Conservation (phyloP, 106 monocot species). For the Dendrobium officinale region DNA sequence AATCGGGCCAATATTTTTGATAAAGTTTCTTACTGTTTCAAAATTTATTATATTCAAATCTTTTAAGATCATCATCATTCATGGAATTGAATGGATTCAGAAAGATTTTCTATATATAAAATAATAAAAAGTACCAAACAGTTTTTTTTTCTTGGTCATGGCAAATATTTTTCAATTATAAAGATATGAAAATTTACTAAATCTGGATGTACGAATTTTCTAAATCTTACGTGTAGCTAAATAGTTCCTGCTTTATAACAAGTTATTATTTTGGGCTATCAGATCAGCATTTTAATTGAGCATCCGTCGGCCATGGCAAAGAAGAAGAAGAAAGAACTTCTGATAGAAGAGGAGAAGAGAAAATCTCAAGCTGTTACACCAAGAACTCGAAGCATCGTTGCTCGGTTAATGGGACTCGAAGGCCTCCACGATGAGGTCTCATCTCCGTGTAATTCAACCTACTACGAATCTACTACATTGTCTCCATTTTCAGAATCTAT, state of each 20-base stretch:
- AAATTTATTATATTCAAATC: no score
- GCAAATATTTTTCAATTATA: background rate
- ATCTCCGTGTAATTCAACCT: background rate
- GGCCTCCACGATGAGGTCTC: constrained; percentile 20
- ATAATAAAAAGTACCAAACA: no score
- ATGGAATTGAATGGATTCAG: background rate
- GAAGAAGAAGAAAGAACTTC: background rate
- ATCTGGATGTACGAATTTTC: no score
- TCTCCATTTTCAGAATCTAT: background rate
- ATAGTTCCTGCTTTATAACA: no score
- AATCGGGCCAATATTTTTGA: no score
- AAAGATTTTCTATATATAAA: no score
- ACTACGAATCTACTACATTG: background rate
- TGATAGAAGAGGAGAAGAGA: no score
- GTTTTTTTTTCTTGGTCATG: no score
- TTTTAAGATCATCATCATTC: background rate
- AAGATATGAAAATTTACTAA: background rate
- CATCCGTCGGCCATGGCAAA: background rate
- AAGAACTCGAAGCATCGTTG: constrained; percentile 48
- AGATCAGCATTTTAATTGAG: constrained; percentile 17
- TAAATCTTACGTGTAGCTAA: no score
- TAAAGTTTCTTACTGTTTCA: no score
- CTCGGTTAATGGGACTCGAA: constrained; percentile 63
- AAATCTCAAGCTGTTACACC: constrained; percentile 26
- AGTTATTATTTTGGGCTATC: background rate